Evolutionary conservation across 768 basidiomycete genomes (phyloP).

Genomic region (Mycena metata): DNA sequence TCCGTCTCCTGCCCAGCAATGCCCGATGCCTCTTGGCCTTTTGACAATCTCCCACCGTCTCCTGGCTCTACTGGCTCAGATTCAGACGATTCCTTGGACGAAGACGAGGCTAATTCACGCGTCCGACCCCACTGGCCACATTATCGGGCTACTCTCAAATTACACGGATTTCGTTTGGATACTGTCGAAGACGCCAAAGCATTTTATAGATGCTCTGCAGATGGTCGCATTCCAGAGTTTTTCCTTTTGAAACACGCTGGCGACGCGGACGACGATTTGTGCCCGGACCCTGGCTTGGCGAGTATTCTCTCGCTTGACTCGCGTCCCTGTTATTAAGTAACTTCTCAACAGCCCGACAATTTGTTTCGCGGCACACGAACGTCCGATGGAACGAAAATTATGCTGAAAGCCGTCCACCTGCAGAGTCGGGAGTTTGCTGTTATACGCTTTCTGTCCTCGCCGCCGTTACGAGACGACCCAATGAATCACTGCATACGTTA

Average conservation of each 20-base stretch:
- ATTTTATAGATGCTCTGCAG: constrained; percentile 58
- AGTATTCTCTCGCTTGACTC: constrained; percentile 43
- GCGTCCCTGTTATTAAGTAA: constrained; percentile 17
- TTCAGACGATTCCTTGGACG: constrained; percentile 64
- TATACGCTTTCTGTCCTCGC: constrained; percentile 67
- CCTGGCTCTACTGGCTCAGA: constrained; percentile 39
- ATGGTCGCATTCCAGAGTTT: constrained; percentile 40
- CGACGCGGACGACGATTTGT: constrained; percentile 71
- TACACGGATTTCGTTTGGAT: constrained; percentile 73
- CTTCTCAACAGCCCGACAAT: constrained; percentile 69
- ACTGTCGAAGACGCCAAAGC: constrained; percentile 77
- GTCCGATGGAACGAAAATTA: constrained; percentile 64
- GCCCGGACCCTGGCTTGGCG: constrained; percentile 80
- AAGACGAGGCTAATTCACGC: constrained; percentile 72
- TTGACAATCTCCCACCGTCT: constrained; percentile 12
- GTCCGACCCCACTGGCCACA: constrained; percentile 72
- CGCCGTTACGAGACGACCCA: constrained; percentile 66
- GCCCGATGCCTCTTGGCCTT: constrained; percentile 11
- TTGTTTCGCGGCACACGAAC: constrained; percentile 76
- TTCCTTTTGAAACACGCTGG: constrained; percentile 33
- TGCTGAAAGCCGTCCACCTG: constrained; percentile 78
- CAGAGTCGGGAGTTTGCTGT: constrained; percentile 74
- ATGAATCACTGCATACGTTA: constrained; percentile 85
- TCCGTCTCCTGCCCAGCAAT: constrained; percentile 5
- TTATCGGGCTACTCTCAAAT: constrained; percentile 62